phyloP scores from a whole-genome alignment of 768 basidiomycete species.

The Mycena sanguinolenta region DNA sequence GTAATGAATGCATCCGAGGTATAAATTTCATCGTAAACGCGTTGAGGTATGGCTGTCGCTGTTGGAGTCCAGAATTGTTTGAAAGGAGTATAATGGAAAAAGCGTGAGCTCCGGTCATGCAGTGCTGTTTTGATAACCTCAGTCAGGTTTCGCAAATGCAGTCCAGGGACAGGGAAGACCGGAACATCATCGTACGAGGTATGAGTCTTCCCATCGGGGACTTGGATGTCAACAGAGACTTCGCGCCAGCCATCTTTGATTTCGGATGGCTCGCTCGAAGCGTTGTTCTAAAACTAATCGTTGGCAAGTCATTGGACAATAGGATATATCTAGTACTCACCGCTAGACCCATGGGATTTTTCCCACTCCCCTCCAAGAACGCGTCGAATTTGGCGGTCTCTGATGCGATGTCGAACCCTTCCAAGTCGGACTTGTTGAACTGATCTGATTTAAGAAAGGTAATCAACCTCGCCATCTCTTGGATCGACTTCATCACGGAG shows the following conservation, averaged over 20 bases:
- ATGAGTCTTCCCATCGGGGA: constrained; percentile 3
- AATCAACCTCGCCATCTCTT: not conserved
- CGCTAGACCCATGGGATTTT: not conserved
- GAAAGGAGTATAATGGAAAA: constrained; percentile 8
- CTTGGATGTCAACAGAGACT: not conserved
- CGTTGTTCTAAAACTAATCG: no score
- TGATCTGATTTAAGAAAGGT: not conserved
- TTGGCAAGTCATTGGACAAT: no score
- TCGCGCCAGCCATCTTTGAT: constrained; percentile 2
- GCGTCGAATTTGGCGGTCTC: constrained; percentile 4
- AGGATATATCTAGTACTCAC: no score
- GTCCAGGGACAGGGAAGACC: not conserved
- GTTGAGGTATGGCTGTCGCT: constrained; percentile 23
- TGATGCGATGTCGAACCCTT: not conserved
- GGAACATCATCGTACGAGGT: not conserved
- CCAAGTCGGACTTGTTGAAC: constrained; percentile 6
- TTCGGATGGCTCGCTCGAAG: not conserved
- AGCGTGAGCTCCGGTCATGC: not conserved
- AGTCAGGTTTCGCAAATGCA: constrained; percentile 4
- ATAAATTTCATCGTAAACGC: constrained; percentile 51
- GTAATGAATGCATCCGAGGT: constrained; percentile 47
- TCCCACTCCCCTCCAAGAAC: not conserved
- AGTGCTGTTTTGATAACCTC: not conserved
- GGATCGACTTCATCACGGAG: not conserved
- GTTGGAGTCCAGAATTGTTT: no score